Conservation (phyloP, 1,284 basidiomycete species). For the Heliocybe sulcata region DNA sequence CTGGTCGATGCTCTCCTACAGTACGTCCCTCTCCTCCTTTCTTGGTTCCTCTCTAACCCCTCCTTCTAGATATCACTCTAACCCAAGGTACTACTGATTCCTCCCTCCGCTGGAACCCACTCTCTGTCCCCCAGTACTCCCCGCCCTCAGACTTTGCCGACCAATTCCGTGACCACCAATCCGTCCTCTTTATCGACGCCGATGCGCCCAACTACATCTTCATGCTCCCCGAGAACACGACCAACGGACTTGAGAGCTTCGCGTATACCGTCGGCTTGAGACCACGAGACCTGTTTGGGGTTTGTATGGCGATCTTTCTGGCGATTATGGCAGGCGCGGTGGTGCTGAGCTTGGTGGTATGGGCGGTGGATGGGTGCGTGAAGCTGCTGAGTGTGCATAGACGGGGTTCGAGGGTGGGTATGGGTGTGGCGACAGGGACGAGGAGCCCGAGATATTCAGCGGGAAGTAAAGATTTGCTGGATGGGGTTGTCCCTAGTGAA, state of each 20-base stretch:
- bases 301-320: slow-evolving; percentile 80
- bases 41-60: slow-evolving; percentile 8
- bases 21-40: slow-evolving; percentile 37
- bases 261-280: slow-evolving; percentile 76
- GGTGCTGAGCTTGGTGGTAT: slow-evolving; percentile 62
- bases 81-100: slow-evolving; percentile 35
- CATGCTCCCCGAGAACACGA: slow-evolving; percentile 55
- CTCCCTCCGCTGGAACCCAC: slow-evolving; percentile 67
- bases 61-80: slow-evolving; percentile 63
- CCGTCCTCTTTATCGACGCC: slow-evolving; percentile 75
- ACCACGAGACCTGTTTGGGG: slow-evolving; percentile 79
- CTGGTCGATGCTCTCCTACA: slow-evolving; percentile 85
- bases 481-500: slow-evolving; percentile 31
- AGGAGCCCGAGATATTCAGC: slow-evolving; percentile 49
- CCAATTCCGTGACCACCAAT: slow-evolving; percentile 64
- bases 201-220: slow-evolving; percentile 66
- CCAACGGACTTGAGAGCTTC: slow-evolving; percentile 70
- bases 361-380: slow-evolving; percentile 59
- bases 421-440: slow-evolving; percentile 23
- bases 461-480: slow-evolving; percentile 44
- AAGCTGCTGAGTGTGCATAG: slow-evolving; percentile 26
- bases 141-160: slow-evolving; percentile 61
- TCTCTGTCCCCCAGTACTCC: slow-evolving; percentile 50
- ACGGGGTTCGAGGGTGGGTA: slow-evolving; percentile 20
- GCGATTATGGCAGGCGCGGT: slow-evolving; percentile 70